Conservation (phyloP, 2,329 filamentous ascomycete species). For the Botryotinia narcissicola region DNA sequence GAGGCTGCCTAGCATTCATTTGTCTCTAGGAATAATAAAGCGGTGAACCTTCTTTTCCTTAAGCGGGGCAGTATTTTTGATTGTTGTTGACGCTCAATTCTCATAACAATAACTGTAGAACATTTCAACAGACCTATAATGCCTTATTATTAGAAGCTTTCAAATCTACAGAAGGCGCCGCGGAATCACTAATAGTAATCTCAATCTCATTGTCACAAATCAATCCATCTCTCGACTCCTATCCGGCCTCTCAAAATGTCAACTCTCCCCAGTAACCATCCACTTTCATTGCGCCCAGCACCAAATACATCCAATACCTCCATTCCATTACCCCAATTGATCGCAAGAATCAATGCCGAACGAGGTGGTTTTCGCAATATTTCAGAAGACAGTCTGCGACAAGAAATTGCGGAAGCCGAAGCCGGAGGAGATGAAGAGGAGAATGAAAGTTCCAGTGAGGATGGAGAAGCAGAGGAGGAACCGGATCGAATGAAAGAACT, state of each 20-base stretch:
- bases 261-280: conserved; percentile 43
- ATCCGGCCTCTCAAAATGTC: conserved; percentile 25
- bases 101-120: neutral
- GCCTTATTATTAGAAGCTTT: neutral
- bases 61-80: neutral
- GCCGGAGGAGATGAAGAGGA: conserved; percentile 17
- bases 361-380: conserved; percentile 80
- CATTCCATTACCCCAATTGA: conserved; percentile 68
- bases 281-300: conserved; percentile 63
- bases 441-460: conserved; percentile 48
- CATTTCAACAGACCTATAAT: neutral
- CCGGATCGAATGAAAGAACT: conserved; percentile 40
- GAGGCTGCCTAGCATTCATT: neutral
- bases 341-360: conserved; percentile 74
- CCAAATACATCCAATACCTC: conserved; percentile 54
- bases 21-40: neutral
- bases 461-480: conserved; percentile 48
- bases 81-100: neutral
- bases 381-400: conserved; percentile 67
- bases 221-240: neutral
- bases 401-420: conserved; percentile 58
- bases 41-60: conserved; percentile 6
- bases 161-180: neutral
- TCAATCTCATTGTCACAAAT: neutral
- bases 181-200: neutral